These are phyloP conservation scores for Chaetothyriales sp. DNA, from an alignment of 2,329 filamentous ascomycete species.

Conservation along the genomic window DNA sequence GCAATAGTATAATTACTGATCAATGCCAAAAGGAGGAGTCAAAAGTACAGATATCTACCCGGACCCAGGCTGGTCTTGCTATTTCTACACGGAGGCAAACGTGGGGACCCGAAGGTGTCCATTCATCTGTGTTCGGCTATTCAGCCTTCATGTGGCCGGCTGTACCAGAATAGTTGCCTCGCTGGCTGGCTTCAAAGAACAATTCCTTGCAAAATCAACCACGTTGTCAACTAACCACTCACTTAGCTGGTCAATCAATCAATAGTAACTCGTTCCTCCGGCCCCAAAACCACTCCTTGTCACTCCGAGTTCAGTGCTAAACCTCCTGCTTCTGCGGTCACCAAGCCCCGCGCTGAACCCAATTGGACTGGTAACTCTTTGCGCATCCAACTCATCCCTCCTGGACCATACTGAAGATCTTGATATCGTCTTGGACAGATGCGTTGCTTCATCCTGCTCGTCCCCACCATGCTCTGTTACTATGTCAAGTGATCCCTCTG, in stretches of 20 bases:
- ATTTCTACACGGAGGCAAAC: too few relatives aligned
- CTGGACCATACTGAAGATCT: too few relatives aligned
- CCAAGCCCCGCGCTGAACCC: constrained; percentile 16
- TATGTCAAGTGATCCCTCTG: background rate
- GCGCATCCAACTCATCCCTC: constrained; percentile 1
- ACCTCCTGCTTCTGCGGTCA: constrained; percentile 13
- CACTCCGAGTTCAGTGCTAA: constrained; percentile 20
- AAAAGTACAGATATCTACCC: too few relatives aligned
- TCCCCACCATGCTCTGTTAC: background rate
- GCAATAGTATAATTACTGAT: too few relatives aligned
- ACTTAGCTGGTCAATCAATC: background rate
- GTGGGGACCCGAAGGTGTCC: too few relatives aligned
- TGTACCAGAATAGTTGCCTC: too few relatives aligned
- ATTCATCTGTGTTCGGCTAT: too few relatives aligned
- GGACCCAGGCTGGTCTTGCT: too few relatives aligned
- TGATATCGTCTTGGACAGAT: background rate
- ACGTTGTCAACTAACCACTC: background rate
- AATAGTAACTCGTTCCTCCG: constrained; percentile 18
- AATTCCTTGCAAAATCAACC: background rate
- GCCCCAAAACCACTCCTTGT: constrained; percentile 18
- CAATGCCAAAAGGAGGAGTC: too few relatives aligned
- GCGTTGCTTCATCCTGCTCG: constrained; percentile 2
- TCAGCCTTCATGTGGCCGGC: too few relatives aligned
- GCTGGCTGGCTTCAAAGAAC: background rate
- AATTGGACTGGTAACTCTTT: constrained; percentile 18